Base-by-base conservation (phyloP, 129 eudicot genomes). In the sunflower (Helianthus annuus) region DNA sequence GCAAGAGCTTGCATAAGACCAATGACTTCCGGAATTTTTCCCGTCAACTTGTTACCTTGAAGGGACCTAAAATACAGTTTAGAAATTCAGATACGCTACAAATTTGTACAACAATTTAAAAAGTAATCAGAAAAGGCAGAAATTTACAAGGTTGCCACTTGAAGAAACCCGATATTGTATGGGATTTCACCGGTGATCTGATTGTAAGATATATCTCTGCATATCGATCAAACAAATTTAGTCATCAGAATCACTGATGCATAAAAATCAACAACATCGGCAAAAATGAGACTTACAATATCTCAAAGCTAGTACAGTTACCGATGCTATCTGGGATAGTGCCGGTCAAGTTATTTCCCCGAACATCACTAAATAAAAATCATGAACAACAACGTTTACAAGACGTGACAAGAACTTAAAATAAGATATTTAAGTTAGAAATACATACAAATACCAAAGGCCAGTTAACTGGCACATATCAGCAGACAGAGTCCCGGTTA, bases 1-100 rank as follows among this genome's bases (percentile, higher is more conserved):
- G 97, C 97, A 1, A 91, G 85, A 19, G 97, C 97, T 76, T 91
- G 97, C 97, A 91, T 91, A 17, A 91, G 81, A 64, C 97, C 97
- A 54, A 91, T 84, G 74, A 91, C 97, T 53, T 88, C 95, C 13
- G 97, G 97, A 38, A 91, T 91, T 70, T 88, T 82, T 49, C 97
- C 97, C 14, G 88, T 84, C 12, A 91, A 66, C 77, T 70, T 80
- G 75, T 91, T 91, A 15, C 92, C 95, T 78, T 91, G 97, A 40
- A 91, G 84, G 58, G 97, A 91, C 77, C 97, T 91, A 83, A 48
- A 74, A 66, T 48, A 39, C n/a, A 58, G 61, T 9, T 32, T 51
- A 54, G 76, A 22, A 51, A 19, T 16, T 34, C 54, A 68, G 54
- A 13, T 7, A 48, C 0, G 44, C 19, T 19, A 57, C 8, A 75